Conservation (phyloP, 2,329 filamentous ascomycete species). For the Neofusicoccum sp. region DNA sequence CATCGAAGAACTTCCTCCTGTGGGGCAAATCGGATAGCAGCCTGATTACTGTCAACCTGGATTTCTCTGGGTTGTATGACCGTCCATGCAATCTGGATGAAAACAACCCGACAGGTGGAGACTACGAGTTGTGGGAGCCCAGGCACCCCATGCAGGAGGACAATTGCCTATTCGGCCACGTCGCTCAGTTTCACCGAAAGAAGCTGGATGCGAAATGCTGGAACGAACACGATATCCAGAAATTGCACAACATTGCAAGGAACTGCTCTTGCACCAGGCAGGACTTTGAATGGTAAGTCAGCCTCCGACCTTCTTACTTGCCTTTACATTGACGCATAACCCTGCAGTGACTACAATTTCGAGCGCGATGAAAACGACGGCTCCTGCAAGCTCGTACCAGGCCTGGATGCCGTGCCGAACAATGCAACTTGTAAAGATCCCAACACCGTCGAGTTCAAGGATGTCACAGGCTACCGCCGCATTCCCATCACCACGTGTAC, state of each 20-base stretch:
- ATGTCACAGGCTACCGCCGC: conserved; percentile 83
- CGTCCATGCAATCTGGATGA: conserved; percentile 72
- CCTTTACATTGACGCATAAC: conserved; percentile 24
- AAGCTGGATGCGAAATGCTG: conserved; percentile 77
- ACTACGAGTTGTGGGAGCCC: conserved; percentile 88
- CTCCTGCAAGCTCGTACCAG: conserved; percentile 75
- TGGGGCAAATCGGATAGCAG: conserved; percentile 68
- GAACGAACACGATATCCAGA: conserved; percentile 73
- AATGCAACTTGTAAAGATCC: conserved; percentile 61
- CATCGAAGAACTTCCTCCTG: conserved; percentile 85
- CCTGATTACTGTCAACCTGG: conserved; percentile 77
- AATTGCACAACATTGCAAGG: conserved; percentile 67
- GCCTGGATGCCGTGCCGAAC: conserved; percentile 67
- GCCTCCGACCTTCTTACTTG: background rate
- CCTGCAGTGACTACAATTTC: conserved; percentile 84
- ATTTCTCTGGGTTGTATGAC: conserved; percentile 81
- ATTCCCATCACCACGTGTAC: conserved; percentile 87
- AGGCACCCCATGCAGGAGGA: conserved; percentile 76
- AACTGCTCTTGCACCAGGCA: conserved; percentile 83
- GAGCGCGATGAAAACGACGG: conserved; percentile 76
- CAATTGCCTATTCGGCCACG: conserved; percentile 91
- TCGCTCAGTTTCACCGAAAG: conserved; percentile 88
- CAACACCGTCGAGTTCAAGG: conserved; percentile 77
- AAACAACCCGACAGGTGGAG: conserved; percentile 58
- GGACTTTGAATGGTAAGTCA: conserved; percentile 87